These are phyloP conservation scores for Candida germanica DNA, from an alignment of 805 yeast species.

Conservation along the genomic window DNA sequence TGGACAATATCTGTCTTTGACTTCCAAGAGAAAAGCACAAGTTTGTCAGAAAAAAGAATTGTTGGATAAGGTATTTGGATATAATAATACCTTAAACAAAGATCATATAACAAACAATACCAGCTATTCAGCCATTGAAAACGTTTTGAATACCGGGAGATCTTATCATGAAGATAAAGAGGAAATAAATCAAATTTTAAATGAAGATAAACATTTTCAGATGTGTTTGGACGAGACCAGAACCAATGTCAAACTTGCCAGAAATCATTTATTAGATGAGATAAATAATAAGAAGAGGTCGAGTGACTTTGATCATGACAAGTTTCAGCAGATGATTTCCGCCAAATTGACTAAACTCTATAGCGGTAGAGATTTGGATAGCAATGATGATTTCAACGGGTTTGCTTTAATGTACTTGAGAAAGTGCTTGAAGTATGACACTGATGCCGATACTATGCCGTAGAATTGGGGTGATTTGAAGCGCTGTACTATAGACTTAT, in stretches of 20 bases:
- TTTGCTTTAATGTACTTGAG: conserved; percentile 28
- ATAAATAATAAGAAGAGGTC: background rate
- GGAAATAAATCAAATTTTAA: conserved; percentile 30
- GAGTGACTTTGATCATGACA: conserved; percentile 24
- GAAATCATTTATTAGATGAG: conserved; percentile 5
- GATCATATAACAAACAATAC: conserved; percentile 42
- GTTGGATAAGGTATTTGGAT: conserved; percentile 37
- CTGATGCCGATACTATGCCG: conserved; percentile 6
- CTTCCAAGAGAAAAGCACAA: conserved; percentile 38
- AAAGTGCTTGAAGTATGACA: conserved; percentile 23
- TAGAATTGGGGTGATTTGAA: no score
- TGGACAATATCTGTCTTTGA: conserved; percentile 29
- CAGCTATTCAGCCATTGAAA: conserved; percentile 36
- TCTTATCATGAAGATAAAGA: conserved; percentile 42
- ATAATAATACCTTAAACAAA: conserved; percentile 34
- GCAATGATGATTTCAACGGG: conserved; percentile 22
- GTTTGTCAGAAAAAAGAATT: conserved; percentile 39
- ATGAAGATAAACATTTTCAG: conserved; percentile 31
- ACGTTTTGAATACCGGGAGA: conserved; percentile 33
- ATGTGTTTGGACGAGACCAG: conserved; percentile 23
- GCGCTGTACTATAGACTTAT: no score
- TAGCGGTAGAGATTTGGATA: conserved; percentile 3
- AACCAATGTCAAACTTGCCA: conserved; percentile 14
- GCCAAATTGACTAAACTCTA: conserved; percentile 21
- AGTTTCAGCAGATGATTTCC: conserved; percentile 21